Evolutionary conservation across 2,329 filamentous ascomycete genomes (phyloP), one percentile per base, ranked within the genome.

Genomic region (Trichoderma atrobrunneum): DNA sequence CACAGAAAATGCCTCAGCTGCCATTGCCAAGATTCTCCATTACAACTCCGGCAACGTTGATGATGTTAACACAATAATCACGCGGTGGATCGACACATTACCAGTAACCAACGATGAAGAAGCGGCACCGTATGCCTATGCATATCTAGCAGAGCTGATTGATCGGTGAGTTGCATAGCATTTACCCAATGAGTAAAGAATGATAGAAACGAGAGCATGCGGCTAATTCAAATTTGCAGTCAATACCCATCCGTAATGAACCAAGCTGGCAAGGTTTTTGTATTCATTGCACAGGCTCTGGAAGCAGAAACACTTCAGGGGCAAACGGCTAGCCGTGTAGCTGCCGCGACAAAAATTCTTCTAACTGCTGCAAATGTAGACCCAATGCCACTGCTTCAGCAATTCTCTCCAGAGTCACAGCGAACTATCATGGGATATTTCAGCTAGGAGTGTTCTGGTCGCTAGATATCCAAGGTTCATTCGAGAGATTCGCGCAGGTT

Each of bases 61-160:
- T 69, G 93, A 97, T 78, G 86, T 89, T 64, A 91, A 96, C 78
- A 88, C 92, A 48, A 87, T 98, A 30, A 90, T 94, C 56, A 84
- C 86, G n/a, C 91, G 92, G 79, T 99, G 96, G 96, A 85, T 99
- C 63, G 91, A 94, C 75, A 98, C 95, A 0, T 85, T 99, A 43
- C 96, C 96, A 0, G 92, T 99, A 67, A 91, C 91, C 18, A 98
- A 97, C 78, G 96, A 99, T 76, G 96, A 99, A 81, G 96, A 99
- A 84, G 96, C 96, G 5, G 96, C 96, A 24, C 96, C 96, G 16
- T 98, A 97, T 81, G 95, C 95, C 1, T 99, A 99, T 80, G 91
- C 91, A 59, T 99, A 97, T 84, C 85, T 99, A 72, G 91, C 93
- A 14, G 92, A 97, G 80, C 84, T 99, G 74, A 98, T 98, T 80